phyloP scores from a whole-genome alignment of 2,329 filamentous ascomycete genomes.

The Didymella pinodella region DNA sequence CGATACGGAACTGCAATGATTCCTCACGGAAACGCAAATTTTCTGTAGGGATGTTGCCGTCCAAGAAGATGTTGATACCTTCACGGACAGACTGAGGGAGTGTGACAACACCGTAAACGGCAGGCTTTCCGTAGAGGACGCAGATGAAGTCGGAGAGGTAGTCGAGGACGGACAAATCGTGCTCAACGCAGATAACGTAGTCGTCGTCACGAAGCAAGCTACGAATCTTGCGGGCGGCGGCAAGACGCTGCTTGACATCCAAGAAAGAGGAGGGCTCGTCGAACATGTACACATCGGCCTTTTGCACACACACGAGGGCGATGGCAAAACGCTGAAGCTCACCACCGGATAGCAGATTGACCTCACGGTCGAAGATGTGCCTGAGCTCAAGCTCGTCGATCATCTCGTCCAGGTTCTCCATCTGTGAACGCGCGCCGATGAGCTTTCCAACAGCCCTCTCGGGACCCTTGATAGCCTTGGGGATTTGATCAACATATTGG shows the following conservation, averaged over 20 bases:
- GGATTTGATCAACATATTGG: constrained; percentile 98
- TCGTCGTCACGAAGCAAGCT: constrained; percentile 86
- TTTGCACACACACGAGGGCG: constrained; percentile 91
- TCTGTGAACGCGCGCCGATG: constrained; percentile 76
- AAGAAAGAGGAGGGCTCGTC: constrained; percentile 99
- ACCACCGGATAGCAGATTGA: constrained; percentile 90
- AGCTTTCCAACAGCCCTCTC: constrained; percentile 81
- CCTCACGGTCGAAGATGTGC: constrained; percentile 91
- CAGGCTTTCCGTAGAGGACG: constrained; percentile 93
- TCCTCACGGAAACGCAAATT: constrained; percentile 98
- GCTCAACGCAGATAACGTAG: constrained; percentile 98
- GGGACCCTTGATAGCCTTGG: constrained; percentile 83
- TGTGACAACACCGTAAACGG: constrained; percentile 97
- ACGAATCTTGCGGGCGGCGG: constrained; percentile 89
- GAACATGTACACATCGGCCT: constrained; percentile 97
- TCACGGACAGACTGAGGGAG: constrained; percentile 95
- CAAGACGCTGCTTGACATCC: constrained; percentile 98
- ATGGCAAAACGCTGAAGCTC: constrained; percentile 98
- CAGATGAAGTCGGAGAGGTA: constrained; percentile 99
- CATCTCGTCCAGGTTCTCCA: constrained; percentile 83
- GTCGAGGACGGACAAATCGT: constrained; percentile 97
- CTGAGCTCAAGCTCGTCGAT: constrained; percentile 84
- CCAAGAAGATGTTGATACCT: constrained; percentile 99
- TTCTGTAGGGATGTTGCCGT: constrained; percentile 97
- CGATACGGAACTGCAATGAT: constrained; percentile 92